Conservation (phyloP, 768 basidiomycete species). For the Hericium alpestre region DNA sequence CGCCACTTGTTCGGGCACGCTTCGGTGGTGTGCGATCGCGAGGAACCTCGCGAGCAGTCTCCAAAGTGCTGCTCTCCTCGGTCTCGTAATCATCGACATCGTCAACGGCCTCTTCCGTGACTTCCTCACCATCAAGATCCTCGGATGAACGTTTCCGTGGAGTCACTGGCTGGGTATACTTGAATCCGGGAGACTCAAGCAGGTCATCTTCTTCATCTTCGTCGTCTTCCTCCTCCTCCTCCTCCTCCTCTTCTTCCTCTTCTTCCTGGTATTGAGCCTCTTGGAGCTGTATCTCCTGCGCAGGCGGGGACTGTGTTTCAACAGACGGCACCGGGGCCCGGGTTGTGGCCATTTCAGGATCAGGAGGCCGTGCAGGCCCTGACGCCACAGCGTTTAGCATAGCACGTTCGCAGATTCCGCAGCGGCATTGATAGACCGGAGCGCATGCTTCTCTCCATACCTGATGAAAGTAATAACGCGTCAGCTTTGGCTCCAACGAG, state of each 20-base stretch:
- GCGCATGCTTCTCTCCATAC: constrained; percentile 67
- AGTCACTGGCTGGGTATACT: background rate
- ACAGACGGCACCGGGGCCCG: constrained; percentile 12
- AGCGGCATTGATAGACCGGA: constrained; percentile 62
- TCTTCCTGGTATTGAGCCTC: constrained; percentile 13
- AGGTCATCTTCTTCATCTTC: constrained; percentile 21
- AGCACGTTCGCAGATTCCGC: constrained; percentile 62
- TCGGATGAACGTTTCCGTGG: constrained; percentile 4
- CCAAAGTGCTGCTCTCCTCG: constrained; percentile 16
- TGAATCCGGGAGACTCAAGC: background rate
- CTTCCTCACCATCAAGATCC: constrained; percentile 18
- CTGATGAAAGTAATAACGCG: constrained; percentile 24
- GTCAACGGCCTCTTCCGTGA: constrained; percentile 21
- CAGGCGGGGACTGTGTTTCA: constrained; percentile 2
- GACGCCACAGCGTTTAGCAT: constrained; percentile 30
- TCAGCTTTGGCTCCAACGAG: constrained; percentile 17
- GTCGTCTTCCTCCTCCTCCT: constrained; percentile 20
- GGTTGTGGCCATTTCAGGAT: constrained; percentile 15
- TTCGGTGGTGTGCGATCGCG: constrained; percentile 30
- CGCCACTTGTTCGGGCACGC: constrained; percentile 21
- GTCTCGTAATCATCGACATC: constrained; percentile 25
- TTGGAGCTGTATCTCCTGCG: constrained; percentile 16
- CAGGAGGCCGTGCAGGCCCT: background rate
- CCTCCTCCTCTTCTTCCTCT: constrained; percentile 9
- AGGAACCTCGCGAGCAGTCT: constrained; percentile 10